These are phyloP conservation scores for Globisporangium spinosum DNA, from an alignment of 352 stramenopile genomes.

Conservation along the genomic window DNA sequence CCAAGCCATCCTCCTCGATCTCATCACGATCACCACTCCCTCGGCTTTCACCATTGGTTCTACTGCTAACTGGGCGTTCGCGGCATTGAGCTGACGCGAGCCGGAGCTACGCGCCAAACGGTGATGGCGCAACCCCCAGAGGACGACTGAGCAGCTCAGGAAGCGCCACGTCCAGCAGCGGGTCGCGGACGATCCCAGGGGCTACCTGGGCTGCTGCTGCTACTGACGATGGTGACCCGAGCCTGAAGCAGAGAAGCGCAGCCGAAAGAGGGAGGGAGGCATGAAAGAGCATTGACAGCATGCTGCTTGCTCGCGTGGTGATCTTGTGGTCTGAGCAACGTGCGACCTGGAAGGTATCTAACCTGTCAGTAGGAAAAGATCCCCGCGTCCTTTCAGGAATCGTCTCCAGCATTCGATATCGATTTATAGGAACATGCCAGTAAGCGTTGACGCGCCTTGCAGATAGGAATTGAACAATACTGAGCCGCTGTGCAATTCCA, in stretches of 20 bases:
- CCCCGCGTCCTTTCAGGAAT: too few species aligned
- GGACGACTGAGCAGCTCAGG: slow-evolving; percentile 25
- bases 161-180: slow-evolving; percentile 25
- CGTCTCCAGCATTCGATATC: too few species aligned
- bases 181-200: slow-evolving; percentile 21
- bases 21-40: not conserved
- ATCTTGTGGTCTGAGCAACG: too few species aligned
- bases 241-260: not conserved
- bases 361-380: too few species aligned
- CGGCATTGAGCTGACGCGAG: slow-evolving; percentile 29
- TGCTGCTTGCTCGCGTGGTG: not conserved
- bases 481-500: too few species aligned
- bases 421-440: too few species aligned
- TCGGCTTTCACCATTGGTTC: not conserved
- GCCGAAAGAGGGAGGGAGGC: not conserved
- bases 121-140: slow-evolving; percentile 10
- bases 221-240: not conserved
- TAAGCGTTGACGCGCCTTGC: too few species aligned
- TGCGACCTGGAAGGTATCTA: too few species aligned
- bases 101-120: slow-evolving; percentile 34
- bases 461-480: too few species aligned
- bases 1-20: not conserved
- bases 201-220: not conserved
- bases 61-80: slow-evolving; percentile 17
- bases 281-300: too few species aligned